Conservation (phyloP, 495 filamentous ascomycete genomes). For the Neurospora sp. region DNA sequence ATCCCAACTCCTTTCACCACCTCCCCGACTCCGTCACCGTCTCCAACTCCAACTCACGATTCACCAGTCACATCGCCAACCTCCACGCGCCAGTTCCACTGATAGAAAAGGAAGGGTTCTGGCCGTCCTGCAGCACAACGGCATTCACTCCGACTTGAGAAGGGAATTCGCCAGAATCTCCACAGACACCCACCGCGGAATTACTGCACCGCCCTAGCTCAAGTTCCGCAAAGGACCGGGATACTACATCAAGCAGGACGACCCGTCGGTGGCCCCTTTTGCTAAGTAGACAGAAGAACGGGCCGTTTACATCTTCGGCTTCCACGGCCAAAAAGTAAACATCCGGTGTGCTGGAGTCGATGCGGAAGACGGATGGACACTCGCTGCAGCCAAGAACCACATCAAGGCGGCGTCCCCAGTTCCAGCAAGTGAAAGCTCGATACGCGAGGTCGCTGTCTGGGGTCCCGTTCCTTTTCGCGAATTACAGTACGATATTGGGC, state of each 20-base stretch:
- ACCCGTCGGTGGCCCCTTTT: neutral
- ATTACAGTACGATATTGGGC: neutral
- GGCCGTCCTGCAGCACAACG: neutral
- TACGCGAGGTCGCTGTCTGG: neutral
- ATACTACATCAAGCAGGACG: neutral
- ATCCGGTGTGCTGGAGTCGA: neutral
- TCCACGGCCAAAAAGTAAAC: slow-evolving; percentile 4
- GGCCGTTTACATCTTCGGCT: slow-evolving; percentile 2
- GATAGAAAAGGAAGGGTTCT: neutral
- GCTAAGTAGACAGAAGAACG: neutral
- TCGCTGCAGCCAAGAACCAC: neutral
- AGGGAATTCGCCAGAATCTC: neutral
- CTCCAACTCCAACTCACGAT: neutral
- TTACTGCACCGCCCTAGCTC: neutral
- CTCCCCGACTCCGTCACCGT: neutral
- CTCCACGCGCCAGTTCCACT: neutral
- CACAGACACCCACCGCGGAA: neutral
- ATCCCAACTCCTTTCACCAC: neutral
- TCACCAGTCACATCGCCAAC: neutral
- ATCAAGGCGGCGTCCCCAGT: neutral
- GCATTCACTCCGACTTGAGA: neutral
- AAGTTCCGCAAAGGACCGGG: neutral
- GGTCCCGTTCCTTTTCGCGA: neutral
- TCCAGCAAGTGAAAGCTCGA: neutral
- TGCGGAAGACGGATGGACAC: neutral